Evolutionary conservation across 208 protist genomes (phyloP).

Genomic region (Jaenimonas drosophilae): DNA sequence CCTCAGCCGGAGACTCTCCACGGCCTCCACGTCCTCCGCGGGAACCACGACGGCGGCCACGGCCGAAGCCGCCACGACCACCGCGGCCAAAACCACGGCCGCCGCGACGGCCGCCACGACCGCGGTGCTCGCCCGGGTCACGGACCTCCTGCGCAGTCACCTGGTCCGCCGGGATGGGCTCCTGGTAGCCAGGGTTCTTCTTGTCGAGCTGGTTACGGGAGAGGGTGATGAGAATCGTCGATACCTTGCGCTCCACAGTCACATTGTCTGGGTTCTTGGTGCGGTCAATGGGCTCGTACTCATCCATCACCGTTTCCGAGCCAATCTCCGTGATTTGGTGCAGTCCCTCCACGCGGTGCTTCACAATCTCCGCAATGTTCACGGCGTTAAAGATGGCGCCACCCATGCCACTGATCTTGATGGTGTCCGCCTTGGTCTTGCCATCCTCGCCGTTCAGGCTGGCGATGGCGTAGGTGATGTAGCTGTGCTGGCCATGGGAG

Average conservation of each 20-base stretch:
- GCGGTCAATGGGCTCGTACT: conserved; percentile 82
- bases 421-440: conserved; percentile 69
- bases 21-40: conserved; percentile 13
- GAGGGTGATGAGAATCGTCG: conserved; percentile 85
- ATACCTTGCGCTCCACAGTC: conserved; percentile 76
- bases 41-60: conserved; percentile 6
- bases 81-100: conserved; percentile 14
- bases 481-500: conserved; percentile 68
- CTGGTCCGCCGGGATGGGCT: conserved; percentile 78
- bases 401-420: conserved; percentile 88
- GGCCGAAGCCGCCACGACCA: conserved; percentile 24
- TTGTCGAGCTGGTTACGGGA: conserved; percentile 78
- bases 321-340: conserved; percentile 88
- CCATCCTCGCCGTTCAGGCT: conserved; percentile 77
- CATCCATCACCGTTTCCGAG: conserved; percentile 74
- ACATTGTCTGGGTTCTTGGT: conserved; percentile 58
- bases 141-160: conserved; percentile 80
- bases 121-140: conserved; percentile 13
- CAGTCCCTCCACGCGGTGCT: conserved; percentile 82
- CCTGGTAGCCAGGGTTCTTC: conserved; percentile 85
- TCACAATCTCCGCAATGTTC: conserved; percentile 90
- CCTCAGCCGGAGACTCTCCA: conserved; percentile 18
- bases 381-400: conserved; percentile 86
- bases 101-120: conserved; percentile 17
- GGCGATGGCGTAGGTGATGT: conserved; percentile 86